phyloP scores from a whole-genome alignment of 352 stramenopile genomes.

The Phytopythium sindhum region DNA sequence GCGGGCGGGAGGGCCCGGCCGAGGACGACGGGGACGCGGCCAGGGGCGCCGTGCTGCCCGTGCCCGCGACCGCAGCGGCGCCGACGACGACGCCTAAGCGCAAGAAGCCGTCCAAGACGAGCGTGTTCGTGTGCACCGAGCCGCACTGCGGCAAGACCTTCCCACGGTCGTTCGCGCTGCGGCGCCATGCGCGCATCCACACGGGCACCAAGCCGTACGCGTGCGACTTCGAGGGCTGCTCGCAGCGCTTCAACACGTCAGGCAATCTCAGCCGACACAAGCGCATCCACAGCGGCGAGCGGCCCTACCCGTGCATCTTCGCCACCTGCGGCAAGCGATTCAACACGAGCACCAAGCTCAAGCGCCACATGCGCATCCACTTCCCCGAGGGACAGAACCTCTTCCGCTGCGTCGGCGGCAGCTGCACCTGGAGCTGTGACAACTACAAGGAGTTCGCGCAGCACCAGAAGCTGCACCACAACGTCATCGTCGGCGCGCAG shows the following conservation, averaged over 20 bases:
- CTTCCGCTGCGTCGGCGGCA: slow-evolving; percentile 61
- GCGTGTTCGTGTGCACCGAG: slow-evolving; percentile 70
- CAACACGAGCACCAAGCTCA: slow-evolving; percentile 89
- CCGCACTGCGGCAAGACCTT: slow-evolving; percentile 84
- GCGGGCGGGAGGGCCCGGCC: not conserved
- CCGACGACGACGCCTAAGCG: slow-evolving; percentile 9
- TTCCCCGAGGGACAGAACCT: slow-evolving; percentile 75
- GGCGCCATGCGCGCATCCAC: slow-evolving; percentile 83
- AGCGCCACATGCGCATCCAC: slow-evolving; percentile 86
- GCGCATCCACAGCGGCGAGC: slow-evolving; percentile 82
- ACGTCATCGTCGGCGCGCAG: slow-evolving; percentile 56
- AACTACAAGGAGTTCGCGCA: slow-evolving; percentile 85
- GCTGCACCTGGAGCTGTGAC: slow-evolving; percentile 63
- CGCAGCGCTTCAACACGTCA: slow-evolving; percentile 84
- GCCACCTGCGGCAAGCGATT: slow-evolving; percentile 79
- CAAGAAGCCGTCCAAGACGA: slow-evolving; percentile 46
- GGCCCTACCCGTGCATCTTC: slow-evolving; percentile 79
- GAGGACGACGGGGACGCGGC: not conserved
- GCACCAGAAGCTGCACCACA: slow-evolving; percentile 75
- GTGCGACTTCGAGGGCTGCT: slow-evolving; percentile 73
- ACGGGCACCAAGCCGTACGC: slow-evolving; percentile 80
- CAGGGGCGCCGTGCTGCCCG: slow-evolving; percentile 13
- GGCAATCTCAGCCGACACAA: slow-evolving; percentile 86
- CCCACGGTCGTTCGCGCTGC: slow-evolving; percentile 76
- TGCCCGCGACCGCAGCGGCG: not conserved